Evolutionary conservation across 1,139 yeast species (phyloP).

Genomic region (Candida dubliniensis): DNA sequence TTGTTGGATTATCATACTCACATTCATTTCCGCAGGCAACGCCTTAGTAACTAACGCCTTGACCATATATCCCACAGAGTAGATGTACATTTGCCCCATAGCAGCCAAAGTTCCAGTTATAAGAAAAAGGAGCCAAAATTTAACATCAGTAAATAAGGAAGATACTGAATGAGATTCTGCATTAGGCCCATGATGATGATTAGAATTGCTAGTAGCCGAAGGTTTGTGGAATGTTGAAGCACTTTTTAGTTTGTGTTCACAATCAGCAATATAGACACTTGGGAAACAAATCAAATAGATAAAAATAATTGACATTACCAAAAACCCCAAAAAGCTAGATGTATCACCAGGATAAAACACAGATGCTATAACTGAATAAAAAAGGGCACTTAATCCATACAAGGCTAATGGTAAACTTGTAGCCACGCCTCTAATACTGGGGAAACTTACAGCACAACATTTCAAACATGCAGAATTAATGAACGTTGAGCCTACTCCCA

Average conservation of each 20-base stretch:
- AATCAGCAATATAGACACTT: constrained; percentile 44
- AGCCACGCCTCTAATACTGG: constrained; percentile 57
- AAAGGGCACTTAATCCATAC: constrained; percentile 60
- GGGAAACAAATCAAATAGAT: constrained; percentile 50
- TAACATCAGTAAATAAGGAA: constrained; percentile 27
- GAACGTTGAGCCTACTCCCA: constrained; percentile 58
- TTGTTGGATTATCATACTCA: constrained; percentile 37
- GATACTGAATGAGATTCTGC: neutral
- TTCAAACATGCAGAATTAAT: constrained; percentile 54
- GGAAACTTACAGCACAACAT: constrained; percentile 58
- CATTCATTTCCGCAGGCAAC: constrained; percentile 1
- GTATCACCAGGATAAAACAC: constrained; percentile 53
- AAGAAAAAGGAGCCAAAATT: constrained; percentile 51
- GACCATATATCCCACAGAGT: constrained; percentile 61
- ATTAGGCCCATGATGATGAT: neutral
- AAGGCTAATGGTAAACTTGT: constrained; percentile 60
- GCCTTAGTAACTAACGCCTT: constrained; percentile 44
- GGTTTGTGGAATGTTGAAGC: constrained; percentile 2
- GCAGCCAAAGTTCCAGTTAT: constrained; percentile 54
- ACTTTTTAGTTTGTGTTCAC: constrained; percentile 24
- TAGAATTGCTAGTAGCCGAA: neutral
- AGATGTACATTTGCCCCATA: constrained; percentile 62
- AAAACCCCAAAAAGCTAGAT: constrained; percentile 46
- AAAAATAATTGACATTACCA: constrained; percentile 40
- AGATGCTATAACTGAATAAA: constrained; percentile 51